Conservation (phyloP, 2,329 filamentous ascomycete genomes). For the Cladosporium sp. region DNA sequence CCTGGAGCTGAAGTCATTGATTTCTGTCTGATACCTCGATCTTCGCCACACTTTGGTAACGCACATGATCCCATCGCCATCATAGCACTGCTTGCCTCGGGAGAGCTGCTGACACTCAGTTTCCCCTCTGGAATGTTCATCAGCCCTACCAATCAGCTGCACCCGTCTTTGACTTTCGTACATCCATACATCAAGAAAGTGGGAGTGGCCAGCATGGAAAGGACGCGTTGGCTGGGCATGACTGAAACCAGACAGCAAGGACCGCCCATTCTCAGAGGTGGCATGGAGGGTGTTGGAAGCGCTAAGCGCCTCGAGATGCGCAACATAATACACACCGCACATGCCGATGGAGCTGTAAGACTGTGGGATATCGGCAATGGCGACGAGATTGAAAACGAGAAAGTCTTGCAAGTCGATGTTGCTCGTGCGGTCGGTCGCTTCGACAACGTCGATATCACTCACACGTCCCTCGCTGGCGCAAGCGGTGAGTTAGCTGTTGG, state of each 20-base stretch:
- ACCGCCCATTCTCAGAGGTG: constrained; percentile 75
- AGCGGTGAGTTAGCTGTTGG: constrained; percentile 86
- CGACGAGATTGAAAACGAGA: constrained; percentile 88
- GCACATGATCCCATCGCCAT: constrained; percentile 89
- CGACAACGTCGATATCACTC: constrained; percentile 72
- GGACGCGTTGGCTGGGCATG: constrained; percentile 85
- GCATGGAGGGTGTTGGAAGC: constrained; percentile 68
- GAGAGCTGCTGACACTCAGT: constrained; percentile 84
- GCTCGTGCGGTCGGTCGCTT: constrained; percentile 78
- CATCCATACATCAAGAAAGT: constrained; percentile 83
- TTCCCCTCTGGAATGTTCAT: constrained; percentile 93
- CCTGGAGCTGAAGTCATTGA: constrained; percentile 74
- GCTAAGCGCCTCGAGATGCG: constrained; percentile 77
- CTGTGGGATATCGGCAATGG: constrained; percentile 91
- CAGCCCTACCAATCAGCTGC: constrained; percentile 87
- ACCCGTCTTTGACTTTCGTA: constrained; percentile 81
- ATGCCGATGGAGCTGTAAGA: constrained; percentile 87
- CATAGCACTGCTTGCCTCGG: constrained; percentile 76
- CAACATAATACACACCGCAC: constrained; percentile 81
- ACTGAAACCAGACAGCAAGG: constrained; percentile 79
- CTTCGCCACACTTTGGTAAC: constrained; percentile 81
- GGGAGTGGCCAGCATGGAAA: constrained; percentile 70
- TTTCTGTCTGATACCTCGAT: constrained; percentile 79
- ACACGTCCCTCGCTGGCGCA: constrained; percentile 75
- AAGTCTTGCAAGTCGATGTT: constrained; percentile 81